Evolutionary conservation across 139 green algal genomes (phyloP).

Genomic region (Dunaliella primolecta): DNA sequence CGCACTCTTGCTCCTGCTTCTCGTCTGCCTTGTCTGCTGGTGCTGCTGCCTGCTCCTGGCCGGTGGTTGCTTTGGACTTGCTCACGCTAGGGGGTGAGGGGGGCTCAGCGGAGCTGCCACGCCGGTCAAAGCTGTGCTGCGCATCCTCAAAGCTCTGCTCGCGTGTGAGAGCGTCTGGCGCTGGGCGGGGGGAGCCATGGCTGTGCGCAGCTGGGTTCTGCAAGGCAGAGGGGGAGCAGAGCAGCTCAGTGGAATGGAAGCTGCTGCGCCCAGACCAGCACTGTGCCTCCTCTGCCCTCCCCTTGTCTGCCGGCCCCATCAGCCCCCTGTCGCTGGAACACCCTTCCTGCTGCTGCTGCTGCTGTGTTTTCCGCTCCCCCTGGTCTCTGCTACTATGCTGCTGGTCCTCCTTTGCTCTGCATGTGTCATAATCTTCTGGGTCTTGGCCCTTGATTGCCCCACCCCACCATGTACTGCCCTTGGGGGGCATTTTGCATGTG

Average conservation of each 20-base stretch:
- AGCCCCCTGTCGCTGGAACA: background rate
- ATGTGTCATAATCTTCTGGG: too few relatives aligned
- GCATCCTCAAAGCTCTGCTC: background rate
- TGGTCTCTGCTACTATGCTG: background rate
- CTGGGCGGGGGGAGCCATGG: too few relatives aligned
- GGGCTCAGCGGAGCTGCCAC: background rate
- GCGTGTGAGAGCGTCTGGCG: background rate
- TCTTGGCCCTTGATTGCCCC: background rate
- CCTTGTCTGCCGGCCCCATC: too few relatives aligned
- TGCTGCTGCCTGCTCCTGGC: background rate
- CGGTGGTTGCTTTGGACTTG: background rate
- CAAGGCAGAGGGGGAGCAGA: background rate
- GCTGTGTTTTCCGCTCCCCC: background rate
- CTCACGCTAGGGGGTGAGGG: background rate
- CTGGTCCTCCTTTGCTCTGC: background rate
- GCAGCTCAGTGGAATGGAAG: background rate
- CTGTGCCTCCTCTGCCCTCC: background rate
- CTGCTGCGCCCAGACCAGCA: background rate
- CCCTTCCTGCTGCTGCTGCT: background rate
- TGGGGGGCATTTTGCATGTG: background rate
- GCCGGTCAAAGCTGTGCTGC: background rate
- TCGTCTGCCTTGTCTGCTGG: too few relatives aligned
- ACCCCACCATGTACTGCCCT: background rate
- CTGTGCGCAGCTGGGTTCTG: background rate
- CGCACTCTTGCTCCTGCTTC: too few relatives aligned